phyloP scores from a whole-genome alignment of 2,329 filamentous ascomycete genomes.

The Cercospora zeae-maydis region DNA sequence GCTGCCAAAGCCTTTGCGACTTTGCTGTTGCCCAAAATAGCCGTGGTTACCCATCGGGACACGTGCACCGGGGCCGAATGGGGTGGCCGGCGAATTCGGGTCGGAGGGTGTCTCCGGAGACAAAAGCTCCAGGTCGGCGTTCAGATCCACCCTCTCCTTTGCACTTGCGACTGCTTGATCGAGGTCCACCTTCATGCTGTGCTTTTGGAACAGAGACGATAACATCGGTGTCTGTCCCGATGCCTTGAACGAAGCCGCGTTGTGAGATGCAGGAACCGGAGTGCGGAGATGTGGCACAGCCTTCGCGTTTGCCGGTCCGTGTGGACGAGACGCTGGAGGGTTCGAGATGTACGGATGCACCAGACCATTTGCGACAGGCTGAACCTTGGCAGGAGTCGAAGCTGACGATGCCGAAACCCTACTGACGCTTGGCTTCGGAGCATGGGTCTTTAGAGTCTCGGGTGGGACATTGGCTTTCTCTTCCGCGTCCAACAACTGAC shows the following conservation, averaged over 20 bases:
- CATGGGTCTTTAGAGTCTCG: slow-evolving; percentile 26
- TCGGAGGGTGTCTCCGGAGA: slow-evolving; percentile 27
- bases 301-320: slow-evolving; percentile 16
- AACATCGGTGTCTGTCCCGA: slow-evolving; percentile 44
- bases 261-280: slow-evolving; percentile 5
- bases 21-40: slow-evolving; percentile 25
- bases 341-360: slow-evolving; percentile 34
- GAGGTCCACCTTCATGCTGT: slow-evolving; percentile 41
- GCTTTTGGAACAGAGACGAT: slow-evolving; percentile 40
- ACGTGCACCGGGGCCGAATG: slow-evolving; percentile 19
- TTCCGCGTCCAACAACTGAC: slow-evolving; percentile 72
- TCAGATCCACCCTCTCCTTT: slow-evolving; percentile 36
- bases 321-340: slow-evolving; percentile 17
- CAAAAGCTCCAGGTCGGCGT: slow-evolving; percentile 30
- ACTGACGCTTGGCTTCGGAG: slow-evolving; percentile 18
- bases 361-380: slow-evolving; percentile 15
- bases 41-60: slow-evolving; percentile 16
- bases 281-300: slow-evolving; percentile 9
- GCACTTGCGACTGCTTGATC: slow-evolving; percentile 32
- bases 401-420: slow-evolving; percentile 17
- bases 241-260: slow-evolving; percentile 33
- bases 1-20: slow-evolving; percentile 31
- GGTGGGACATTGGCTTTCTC: slow-evolving; percentile 42
- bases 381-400: slow-evolving; percentile 21
- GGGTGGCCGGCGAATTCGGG: slow-evolving; percentile 23